Conservation (phyloP, 306 rosid species). For the Prunus dulcis region DNA sequence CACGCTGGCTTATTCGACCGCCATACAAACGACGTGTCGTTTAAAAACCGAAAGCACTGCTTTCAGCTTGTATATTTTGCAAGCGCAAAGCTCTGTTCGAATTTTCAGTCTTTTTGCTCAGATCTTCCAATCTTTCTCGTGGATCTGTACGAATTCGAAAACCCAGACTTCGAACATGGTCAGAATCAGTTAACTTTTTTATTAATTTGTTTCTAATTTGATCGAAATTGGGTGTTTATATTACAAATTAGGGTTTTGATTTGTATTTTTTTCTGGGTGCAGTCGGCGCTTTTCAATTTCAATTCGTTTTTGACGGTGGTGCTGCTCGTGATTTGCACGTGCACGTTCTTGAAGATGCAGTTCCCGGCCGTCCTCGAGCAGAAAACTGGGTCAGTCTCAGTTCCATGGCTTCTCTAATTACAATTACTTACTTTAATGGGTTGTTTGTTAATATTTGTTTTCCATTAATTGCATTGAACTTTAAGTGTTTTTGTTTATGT, state of each 20-base stretch:
- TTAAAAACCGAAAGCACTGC: not conserved
- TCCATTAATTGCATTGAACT: not conserved
- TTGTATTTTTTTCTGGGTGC: constrained; percentile 2
- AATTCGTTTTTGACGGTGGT: constrained; percentile 82
- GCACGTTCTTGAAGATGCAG: constrained; percentile 79
- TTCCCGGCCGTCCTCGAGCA: constrained; percentile 73
- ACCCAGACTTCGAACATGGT: constrained; percentile 32
- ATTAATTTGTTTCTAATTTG: not conserved
- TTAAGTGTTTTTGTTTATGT: not conserved
- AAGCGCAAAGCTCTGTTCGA: not conserved
- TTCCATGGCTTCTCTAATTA: not conserved
- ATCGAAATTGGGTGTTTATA: not conserved
- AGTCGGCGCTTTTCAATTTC: constrained; percentile 87
- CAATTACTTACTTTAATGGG: not conserved
- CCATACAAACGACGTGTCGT: constrained; percentile 3
- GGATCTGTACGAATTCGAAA: constrained; percentile 30
- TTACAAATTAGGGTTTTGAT: not conserved
- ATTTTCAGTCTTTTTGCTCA: constrained; percentile 3
- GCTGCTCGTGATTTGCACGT: constrained; percentile 68
- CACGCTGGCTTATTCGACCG: not conserved
- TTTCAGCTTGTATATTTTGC: not conserved
- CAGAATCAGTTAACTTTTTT: not conserved
- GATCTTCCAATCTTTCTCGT: not conserved
- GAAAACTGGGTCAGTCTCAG: constrained; percentile 56
- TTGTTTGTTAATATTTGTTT: not conserved